Base-by-base conservation (phyloP, 305 asterid genomes). In the Rubia peregrina region DNA sequence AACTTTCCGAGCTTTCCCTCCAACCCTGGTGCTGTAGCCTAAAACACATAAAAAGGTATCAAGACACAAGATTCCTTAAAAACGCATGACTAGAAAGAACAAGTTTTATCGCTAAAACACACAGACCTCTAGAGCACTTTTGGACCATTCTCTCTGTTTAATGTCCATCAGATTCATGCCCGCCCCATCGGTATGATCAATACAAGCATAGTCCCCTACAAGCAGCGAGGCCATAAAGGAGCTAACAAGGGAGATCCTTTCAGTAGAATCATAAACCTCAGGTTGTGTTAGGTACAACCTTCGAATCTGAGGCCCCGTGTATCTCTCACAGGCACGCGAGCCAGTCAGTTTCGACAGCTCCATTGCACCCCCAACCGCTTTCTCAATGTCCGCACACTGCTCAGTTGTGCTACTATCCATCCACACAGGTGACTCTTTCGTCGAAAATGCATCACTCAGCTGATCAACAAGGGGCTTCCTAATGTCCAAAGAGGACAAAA, bases 151-250 rank as follows among this genome's bases (percentile, higher is more conserved):
- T 73, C 85, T 84, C 77, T 74, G 81, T 77, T 84, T 83, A 7
- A 88, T 87, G 74, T 85, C 96, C 96, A 90, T 88, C 73, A 90
- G 82, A 77, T 90, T 90, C 96, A 88, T 90, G 75, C 95, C 96
- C 0, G 96, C 96, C 17, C 93, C 96, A 80, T 90, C 93, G 22
- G 96, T 88, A 40, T 90, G 91, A 88, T 90, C 95, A 70, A 88
- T 88, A 75, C 84, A 80, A 59, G 96, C 95, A 71, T 88, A 87
- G 36, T 74, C 67, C 67, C 90, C 93, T 0, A 70, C 78, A 19
- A 90, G 89, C 46, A 90, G 76, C 12, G 96, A 90, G 11, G 93
- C 90, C 96, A 88, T 87, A 76, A 90, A 87, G 17, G 96, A 88
- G 79, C 95, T 88, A 67, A 90, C 86, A 16, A 88, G 73, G 2